Percentiles rank a stretch among this genome's conserved stretches.
Evolutionary conservation across 2,329 filamentous ascomycete genomes (phyloP).

Genomic region (Xenosphaeropsis pyriputrescens): DNA sequence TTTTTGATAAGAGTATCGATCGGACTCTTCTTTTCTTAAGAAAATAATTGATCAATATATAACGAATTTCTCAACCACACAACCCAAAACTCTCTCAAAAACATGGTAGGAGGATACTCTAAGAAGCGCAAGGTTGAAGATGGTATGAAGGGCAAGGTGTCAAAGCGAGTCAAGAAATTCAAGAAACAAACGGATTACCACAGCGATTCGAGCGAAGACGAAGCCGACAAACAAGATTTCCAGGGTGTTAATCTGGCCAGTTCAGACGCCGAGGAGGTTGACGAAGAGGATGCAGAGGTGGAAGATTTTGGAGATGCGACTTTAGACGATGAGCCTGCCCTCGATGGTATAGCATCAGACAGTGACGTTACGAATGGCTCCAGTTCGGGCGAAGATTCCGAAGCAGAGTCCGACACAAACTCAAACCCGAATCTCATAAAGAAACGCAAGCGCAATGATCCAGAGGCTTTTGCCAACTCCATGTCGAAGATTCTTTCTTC

Average conservation of each 20-base stretch:
- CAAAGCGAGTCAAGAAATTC: conserved; percentile 36
- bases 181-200: conserved; percentile 50
- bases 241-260: conserved; percentile 31
- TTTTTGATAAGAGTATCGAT: not conserved
- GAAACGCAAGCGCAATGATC: conserved; percentile 82
- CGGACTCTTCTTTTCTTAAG: not conserved
- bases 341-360: conserved; percentile 11
- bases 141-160: conserved; percentile 32
- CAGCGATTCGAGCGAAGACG: conserved; percentile 44
- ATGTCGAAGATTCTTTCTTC: conserved; percentile 86
- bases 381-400: conserved; percentile 13
- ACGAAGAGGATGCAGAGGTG: conserved; percentile 11
- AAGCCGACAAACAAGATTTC: conserved; percentile 26
- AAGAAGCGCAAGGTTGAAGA: conserved; percentile 47
- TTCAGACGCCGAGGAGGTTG: conserved; percentile 16
- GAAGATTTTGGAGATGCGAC: conserved; percentile 11
- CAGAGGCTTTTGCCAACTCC: conserved; percentile 77
- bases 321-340: conserved; percentile 10
- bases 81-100: not conserved
- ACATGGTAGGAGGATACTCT: conserved; percentile 16
- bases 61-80: conserved; percentile 1
- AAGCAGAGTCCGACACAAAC: conserved; percentile 24
- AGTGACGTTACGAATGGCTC: conserved; percentile 10
- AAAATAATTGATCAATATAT: conserved; percentile 1
- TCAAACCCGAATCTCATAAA: conserved; percentile 24